These are phyloP conservation scores for Murraya paniculata DNA, from an alignment of 345 rosid genomes.

Conservation along the genomic window DNA sequence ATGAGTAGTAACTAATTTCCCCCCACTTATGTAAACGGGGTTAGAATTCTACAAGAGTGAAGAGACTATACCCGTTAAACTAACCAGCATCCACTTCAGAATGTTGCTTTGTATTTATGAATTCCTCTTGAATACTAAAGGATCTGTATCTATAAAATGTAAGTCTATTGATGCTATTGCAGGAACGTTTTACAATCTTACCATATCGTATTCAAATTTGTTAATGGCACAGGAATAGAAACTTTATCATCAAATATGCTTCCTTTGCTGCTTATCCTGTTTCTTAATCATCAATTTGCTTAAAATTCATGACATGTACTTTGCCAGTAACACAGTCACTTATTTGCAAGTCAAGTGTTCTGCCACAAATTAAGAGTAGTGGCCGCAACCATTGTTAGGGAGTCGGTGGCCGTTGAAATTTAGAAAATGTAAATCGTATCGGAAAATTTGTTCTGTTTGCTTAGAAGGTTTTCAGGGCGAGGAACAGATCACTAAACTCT, in stretches of 20 bases:
- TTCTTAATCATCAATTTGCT: background rate
- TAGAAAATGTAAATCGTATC: background rate
- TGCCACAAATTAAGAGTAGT: background rate
- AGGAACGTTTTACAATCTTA: background rate
- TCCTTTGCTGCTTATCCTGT: background rate
- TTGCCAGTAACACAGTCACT: background rate
- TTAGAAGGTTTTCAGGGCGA: slow-evolving; percentile 14
- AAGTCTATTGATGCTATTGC: background rate
- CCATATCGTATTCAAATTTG: background rate
- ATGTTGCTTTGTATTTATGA: too few relatives aligned
- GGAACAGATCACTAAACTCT: slow-evolving; percentile 12
- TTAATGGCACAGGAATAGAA: background rate
- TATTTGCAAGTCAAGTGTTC: background rate
- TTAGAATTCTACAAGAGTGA: too few relatives aligned
- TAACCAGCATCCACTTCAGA: too few relatives aligned
- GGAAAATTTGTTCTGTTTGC: slow-evolving; percentile 18
- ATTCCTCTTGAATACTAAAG: too few relatives aligned
- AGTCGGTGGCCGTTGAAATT: slow-evolving; percentile 11
- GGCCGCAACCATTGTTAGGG: background rate
- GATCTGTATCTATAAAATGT: too few relatives aligned
- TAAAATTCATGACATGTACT: background rate
- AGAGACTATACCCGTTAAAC: too few relatives aligned
- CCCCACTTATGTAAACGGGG: too few relatives aligned
- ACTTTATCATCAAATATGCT: background rate
- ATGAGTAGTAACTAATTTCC: too few relatives aligned